A percentile compares a stretch with the other conserved stretches of the same genome.
These are phyloP conservation scores for Mimosa bimucronata DNA, from an alignment of 306 rosid genomes.

Conservation along the genomic window DNA sequence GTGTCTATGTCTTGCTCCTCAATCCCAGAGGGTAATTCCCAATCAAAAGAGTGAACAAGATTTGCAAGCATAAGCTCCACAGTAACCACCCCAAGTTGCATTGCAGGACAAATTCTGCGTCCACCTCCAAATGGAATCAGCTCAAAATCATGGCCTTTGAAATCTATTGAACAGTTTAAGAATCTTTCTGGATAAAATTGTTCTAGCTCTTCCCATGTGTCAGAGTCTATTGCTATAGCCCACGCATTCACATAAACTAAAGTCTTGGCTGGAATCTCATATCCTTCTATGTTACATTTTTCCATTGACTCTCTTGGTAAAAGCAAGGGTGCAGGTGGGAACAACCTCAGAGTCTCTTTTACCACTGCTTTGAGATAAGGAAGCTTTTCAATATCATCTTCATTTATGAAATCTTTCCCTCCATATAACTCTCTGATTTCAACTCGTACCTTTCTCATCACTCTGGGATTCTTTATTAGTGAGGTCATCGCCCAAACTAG, in stretches of 20 bases:
- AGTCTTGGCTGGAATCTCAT: constrained; percentile 38
- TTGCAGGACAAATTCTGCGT: constrained; percentile 44
- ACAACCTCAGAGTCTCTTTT: constrained; percentile 44
- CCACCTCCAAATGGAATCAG: constrained; percentile 44
- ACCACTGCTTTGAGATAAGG: constrained; percentile 43
- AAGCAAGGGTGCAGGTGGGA: constrained; percentile 42
- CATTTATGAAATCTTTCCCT: constrained; percentile 35
- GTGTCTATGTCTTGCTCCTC: neutral
- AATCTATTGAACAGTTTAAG: constrained; percentile 20
- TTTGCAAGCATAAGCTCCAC: constrained; percentile 41
- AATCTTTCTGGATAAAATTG: constrained; percentile 45
- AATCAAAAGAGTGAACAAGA: constrained; percentile 9
- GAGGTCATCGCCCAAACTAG: constrained; percentile 44
- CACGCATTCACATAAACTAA: constrained; percentile 39
- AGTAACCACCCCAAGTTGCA: constrained; percentile 26
- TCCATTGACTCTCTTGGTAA: constrained; percentile 42
- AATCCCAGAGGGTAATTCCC: neutral
- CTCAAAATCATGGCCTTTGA: constrained; percentile 41
- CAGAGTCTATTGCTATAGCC: constrained; percentile 47
- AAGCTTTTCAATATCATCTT: constrained; percentile 43
- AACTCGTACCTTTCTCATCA: constrained; percentile 34
- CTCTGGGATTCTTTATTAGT: constrained; percentile 30
- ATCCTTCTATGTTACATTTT: constrained; percentile 35
- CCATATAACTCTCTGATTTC: constrained; percentile 28
- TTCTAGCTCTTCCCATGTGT: constrained; percentile 34